phyloP scores from a whole-genome alignment of 306 rosid species.

The Quercus suber region DNA sequence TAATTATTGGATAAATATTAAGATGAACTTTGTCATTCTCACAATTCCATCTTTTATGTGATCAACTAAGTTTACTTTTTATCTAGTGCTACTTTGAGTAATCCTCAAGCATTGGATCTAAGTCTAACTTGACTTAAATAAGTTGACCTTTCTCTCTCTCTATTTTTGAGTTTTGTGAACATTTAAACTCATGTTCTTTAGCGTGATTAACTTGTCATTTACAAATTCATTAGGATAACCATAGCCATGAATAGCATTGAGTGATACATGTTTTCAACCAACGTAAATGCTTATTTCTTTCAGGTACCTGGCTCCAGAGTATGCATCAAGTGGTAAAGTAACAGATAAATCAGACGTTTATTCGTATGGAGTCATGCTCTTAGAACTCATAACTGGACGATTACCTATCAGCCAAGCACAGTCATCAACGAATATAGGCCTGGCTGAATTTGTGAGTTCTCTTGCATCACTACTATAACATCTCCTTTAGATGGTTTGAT shows the following conservation, averaged over 20 bases:
- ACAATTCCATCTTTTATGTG: too few relatives aligned
- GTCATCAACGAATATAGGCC: constrained; percentile 67
- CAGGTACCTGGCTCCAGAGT: constrained; percentile 98
- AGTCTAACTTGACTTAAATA: not conserved
- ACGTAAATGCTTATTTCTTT: constrained; percentile 18
- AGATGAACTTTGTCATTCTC: not conserved
- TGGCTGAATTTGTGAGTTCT: constrained; percentile 89
- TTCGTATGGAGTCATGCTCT: constrained; percentile 91
- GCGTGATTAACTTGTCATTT: not conserved
- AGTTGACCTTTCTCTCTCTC: not conserved
- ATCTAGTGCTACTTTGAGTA: too few relatives aligned
- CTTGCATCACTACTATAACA: not conserved
- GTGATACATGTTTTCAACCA: constrained; percentile 3
- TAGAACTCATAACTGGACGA: constrained; percentile 83
- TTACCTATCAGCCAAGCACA: constrained; percentile 68
- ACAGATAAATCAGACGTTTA: constrained; percentile 93
- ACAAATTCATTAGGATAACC: not conserved
- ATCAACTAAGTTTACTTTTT: too few relatives aligned
- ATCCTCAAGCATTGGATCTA: too few relatives aligned
- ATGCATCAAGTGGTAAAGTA: constrained; percentile 92
- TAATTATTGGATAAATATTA: not conserved
- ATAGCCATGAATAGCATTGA: not conserved
- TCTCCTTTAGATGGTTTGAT: not conserved
- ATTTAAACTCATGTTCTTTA: not conserved
- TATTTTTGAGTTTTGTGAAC: not conserved